These are phyloP conservation scores for Thalassiosira pacifica DNA, from an alignment of 352 stramenopile species.

Conservation along the genomic window DNA sequence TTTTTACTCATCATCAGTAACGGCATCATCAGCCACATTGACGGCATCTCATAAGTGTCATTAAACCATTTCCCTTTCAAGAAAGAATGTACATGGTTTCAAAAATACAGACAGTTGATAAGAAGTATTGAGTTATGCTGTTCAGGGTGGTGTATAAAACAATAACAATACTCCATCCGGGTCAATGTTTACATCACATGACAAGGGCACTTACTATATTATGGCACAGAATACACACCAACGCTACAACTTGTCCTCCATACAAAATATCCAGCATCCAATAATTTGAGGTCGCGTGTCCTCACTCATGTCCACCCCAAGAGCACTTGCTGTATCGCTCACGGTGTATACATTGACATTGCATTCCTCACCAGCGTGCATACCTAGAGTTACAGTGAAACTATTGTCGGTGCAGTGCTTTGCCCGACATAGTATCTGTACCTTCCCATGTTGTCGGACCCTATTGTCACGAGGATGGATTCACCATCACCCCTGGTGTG, in stretches of 20 bases:
- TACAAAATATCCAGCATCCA: not conserved
- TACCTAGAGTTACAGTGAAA: slow-evolving; percentile 67
- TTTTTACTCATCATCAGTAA: not conserved
- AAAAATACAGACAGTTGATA: no score
- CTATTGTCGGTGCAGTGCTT: slow-evolving; percentile 73
- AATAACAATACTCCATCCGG: not conserved
- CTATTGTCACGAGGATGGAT: slow-evolving; percentile 75
- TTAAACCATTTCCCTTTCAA: no score
- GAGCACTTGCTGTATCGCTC: slow-evolving; percentile 57
- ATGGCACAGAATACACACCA: not conserved
- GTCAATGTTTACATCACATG: not conserved
- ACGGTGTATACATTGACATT: slow-evolving; percentile 70
- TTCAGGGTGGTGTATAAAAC: not conserved
- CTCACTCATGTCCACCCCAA: slow-evolving; percentile 38
- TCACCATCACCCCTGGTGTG: slow-evolving; percentile 78
- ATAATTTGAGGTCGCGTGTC: not conserved
- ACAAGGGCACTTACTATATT: no score
- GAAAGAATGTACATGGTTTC: no score
- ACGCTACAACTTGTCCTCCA: not conserved
- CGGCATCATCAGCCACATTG: not conserved
- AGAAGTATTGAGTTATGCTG: no score
- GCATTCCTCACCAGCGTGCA: slow-evolving; percentile 78
- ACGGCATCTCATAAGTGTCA: not conserved
- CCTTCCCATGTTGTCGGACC: slow-evolving; percentile 79
- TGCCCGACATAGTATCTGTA: no score